These are phyloP conservation scores for Grosmannia clavigera DNA, from an alignment of 2,329 filamentous ascomycete species.

Conservation along the genomic window DNA sequence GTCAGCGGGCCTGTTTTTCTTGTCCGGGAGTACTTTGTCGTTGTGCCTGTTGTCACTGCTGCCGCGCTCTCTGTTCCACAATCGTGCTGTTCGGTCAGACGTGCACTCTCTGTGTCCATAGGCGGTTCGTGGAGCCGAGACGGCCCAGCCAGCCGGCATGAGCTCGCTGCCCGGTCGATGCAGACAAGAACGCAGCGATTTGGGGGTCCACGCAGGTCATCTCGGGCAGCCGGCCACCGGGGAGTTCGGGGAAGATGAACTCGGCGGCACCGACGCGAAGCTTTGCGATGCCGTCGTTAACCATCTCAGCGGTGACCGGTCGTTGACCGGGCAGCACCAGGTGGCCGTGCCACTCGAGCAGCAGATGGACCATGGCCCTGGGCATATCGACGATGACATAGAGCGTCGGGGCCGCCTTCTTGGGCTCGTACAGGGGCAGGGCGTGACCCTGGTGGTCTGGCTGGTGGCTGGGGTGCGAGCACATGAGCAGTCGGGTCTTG, in stretches of 20 bases:
- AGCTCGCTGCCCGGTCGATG: not conserved
- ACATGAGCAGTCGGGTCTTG: not conserved
- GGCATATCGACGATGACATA: not conserved
- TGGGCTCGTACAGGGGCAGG: not conserved
- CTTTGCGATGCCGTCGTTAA: not conserved
- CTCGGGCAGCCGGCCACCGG: not conserved
- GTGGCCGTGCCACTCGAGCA: not conserved
- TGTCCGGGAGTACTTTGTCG: too few species aligned
- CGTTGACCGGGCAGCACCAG: not conserved
- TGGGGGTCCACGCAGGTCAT: not conserved
- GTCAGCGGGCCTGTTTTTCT: too few species aligned
- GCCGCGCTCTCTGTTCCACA: not conserved
- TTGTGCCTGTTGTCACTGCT: too few species aligned
- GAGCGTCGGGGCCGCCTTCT: not conserved
- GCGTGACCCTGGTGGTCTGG: not conserved
- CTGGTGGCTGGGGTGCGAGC: not conserved
- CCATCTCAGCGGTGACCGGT: not conserved
- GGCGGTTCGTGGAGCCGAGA: not conserved
- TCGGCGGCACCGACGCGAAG: not conserved
- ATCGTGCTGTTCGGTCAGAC: not conserved
- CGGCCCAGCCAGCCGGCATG: not conserved
- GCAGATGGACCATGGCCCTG: not conserved
- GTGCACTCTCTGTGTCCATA: not conserved
- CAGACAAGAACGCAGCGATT: not conserved
- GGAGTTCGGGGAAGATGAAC: not conserved